Conservation (phyloP, 176 grass and related monocot genomes). For the Saccharum spontaneum region DNA sequence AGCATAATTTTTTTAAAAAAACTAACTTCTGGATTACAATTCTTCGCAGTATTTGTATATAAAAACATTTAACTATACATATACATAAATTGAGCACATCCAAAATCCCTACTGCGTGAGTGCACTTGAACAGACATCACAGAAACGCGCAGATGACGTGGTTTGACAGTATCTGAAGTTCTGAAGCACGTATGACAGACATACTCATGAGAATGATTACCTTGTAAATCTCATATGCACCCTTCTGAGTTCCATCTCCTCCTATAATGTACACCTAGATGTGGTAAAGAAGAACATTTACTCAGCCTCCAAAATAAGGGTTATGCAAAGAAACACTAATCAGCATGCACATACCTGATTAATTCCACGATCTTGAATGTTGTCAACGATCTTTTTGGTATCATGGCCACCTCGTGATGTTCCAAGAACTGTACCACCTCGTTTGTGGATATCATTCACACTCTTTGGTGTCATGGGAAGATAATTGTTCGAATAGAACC, state of each 20-base stretch:
- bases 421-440: slow-evolving; percentile 85
- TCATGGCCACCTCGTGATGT: slow-evolving; percentile 96
- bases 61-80: neutral
- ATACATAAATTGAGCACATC: neutral
- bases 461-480: slow-evolving; percentile 81
- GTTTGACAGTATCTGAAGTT: slow-evolving; percentile 19
- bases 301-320: slow-evolving; percentile 12
- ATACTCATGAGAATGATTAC: slow-evolving; percentile 45
- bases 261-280: slow-evolving; percentile 90
- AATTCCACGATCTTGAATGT: slow-evolving; percentile 95
- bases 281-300: slow-evolving; percentile 16
- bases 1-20: neutral
- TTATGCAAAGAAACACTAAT: neutral
- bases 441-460: slow-evolving; percentile 97
- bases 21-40: neutral
- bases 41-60: neutral
- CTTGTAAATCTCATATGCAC: slow-evolving; percentile 83
- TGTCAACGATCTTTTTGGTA: slow-evolving; percentile 91
- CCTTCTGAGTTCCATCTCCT: slow-evolving; percentile 97
- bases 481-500: slow-evolving; percentile 94
- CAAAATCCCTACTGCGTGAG: neutral
- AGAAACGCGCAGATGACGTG: neutral
- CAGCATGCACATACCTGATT: slow-evolving; percentile 69
- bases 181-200: slow-evolving; percentile 1
- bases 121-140: neutral